Base-by-base conservation (phyloP, 23 red algal species). In the Gracilaria vermiculophylla region DNA sequence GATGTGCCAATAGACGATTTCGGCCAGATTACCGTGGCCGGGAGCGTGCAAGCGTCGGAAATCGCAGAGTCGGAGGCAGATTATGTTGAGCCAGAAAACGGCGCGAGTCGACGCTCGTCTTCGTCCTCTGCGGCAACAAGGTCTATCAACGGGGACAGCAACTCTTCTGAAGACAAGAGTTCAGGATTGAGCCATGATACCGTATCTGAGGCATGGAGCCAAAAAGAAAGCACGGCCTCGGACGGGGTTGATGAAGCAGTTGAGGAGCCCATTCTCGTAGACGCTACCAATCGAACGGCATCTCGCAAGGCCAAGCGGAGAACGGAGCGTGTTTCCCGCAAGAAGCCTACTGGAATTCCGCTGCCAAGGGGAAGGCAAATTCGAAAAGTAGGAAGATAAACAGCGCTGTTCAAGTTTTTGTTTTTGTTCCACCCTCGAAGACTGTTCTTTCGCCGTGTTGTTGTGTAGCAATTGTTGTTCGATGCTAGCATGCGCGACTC, bases 1-100 rank as follows among this genome's bases (percentile, higher is more conserved):
- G 76, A 79, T 24, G 79, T 83, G 44, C 79, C 79, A 51, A 69
- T 83, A 28, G 79, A 83, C 19, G 57, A 83, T 32, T 21, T 83
- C 0, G 53, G 76, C 76, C 76, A 49, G 11, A 28, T 20, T 20
- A 35, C 34, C 12, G 43, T 31, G 10, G 24, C n/a, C 6, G 49
- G 6, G 70, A 24, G 28, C 2, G 48, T 76, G 40, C 42, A 53
- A 29, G 70, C 23, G 16, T 29, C 70, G 9, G 39, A 76, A 51
- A 76, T 16, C 37, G 37, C 27, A 14, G 70, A 76, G 2, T 48
- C 70, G 7, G 70, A 76, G 70, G 48, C 42, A 27, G 48, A 76
- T 13, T 45, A 35, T 34, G 58, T 25, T 11, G 58, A 24, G 8
- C n/a, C 37, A 2, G 67, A 73, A 47, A 73, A 24, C 23, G 67